Evolutionary conservation across 331 rosid species (phyloP), one percentile per base, ranked within the genome.

Genomic region (Acacia pycnantha): DNA sequence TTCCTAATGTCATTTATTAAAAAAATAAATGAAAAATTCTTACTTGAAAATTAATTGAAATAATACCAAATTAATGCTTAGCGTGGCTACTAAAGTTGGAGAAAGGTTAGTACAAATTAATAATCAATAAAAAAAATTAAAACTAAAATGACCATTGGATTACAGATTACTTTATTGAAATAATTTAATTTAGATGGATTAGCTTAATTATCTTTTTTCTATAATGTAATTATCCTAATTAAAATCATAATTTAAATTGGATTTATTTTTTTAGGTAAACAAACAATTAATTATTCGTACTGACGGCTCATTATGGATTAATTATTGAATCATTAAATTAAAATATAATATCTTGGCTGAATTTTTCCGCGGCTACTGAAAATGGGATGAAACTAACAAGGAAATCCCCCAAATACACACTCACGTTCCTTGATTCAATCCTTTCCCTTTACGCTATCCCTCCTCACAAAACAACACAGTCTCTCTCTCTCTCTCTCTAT

Each of bases 391-490:
- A 56, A 56, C 56, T 56, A 35, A 70, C 19, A 10, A 33, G 5
- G 51, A 47, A 9, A 47, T 47, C 2, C 51, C n/a, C 56, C 46
- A 10, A 66, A 67, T 3, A 11, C 50, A 19, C 29, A 24, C 0
- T 47, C 59, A 24, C 59, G 11, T 72, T 47, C 15, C 4, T 9
- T 72, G 59, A 51, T 83, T 79, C 31, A 59, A 53, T 47, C 54
- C 85, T 80, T 83, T 70, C 59, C 73, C 16, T 22, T 31, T 14
- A 86, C 76, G 76, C 66, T 29, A 73, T n/a, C 6, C 58, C 13
- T 35, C 22, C 12, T 8, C 10, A 26, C 26, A 58, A 3, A 35
- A 33, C 4, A 72, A 62, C 66, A 74, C 66, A 73, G 3, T 9
- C 33, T 47, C n/a, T 70, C 40, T 13, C 11, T 19, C 9, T 5